Percentiles rank a stretch among this genome's conserved stretches.
Conservation (phyloP, 2,329 filamentous ascomycete genomes). For the Fusarium virguliforme region DNA sequence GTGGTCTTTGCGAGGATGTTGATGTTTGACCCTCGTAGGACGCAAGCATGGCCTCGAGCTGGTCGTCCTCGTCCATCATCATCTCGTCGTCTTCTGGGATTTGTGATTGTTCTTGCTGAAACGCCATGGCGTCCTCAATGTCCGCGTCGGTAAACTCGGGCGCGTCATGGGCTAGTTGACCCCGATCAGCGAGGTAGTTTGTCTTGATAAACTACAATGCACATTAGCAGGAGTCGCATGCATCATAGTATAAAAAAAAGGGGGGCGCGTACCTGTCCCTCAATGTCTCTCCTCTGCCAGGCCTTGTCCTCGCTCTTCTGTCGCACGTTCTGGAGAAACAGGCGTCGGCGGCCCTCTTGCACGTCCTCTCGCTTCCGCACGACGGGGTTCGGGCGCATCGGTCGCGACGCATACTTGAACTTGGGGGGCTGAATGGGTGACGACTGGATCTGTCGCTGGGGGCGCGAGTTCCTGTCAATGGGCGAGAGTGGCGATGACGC, state of each 20-base stretch:
- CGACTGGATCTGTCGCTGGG: slow-evolving; percentile 62
- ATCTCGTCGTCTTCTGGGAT: slow-evolving; percentile 60
- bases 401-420: slow-evolving; percentile 69
- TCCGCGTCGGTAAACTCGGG: slow-evolving; percentile 65
- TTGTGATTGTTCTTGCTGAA: slow-evolving; percentile 50
- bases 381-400: slow-evolving; percentile 75
- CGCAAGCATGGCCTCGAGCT: slow-evolving; percentile 71
- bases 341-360: slow-evolving; percentile 74
- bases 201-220: slow-evolving; percentile 56
- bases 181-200: slow-evolving; percentile 55
- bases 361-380: slow-evolving; percentile 73
- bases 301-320: slow-evolving; percentile 72
- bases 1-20: slow-evolving; percentile 48
- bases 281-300: slow-evolving; percentile 74
- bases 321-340: slow-evolving; percentile 79
- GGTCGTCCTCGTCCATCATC: slow-evolving; percentile 72
- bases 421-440: slow-evolving; percentile 61
- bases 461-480: slow-evolving; percentile 60
- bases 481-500: slow-evolving; percentile 65
- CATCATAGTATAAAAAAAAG: background rate
- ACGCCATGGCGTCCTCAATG: slow-evolving; percentile 65
- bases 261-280: slow-evolving; percentile 65
- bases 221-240: slow-evolving; percentile 23
- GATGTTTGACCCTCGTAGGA: slow-evolving; percentile 59
- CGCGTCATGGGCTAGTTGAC: slow-evolving; percentile 56